A percentile compares a stretch with the other conserved stretches of the same genome.
Conservation (phyloP, 139 green algal genomes). For the Trebouxia sp. region DNA sequence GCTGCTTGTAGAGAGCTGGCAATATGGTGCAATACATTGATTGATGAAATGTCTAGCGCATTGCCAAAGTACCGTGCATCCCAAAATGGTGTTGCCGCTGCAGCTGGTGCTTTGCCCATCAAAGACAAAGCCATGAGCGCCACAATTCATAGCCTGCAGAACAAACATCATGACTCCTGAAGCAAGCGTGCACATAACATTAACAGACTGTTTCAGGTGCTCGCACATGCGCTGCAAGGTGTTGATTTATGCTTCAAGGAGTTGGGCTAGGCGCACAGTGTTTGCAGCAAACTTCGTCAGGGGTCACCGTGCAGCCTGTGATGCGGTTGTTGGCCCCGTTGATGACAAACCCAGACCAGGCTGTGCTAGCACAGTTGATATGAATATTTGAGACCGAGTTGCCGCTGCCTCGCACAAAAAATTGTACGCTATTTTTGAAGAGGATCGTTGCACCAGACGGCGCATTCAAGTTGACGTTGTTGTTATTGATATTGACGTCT, state of each 20-base stretch:
- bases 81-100: neutral
- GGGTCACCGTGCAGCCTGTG: neutral
- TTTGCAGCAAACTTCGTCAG: too few species aligned
- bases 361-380: neutral
- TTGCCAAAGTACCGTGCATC: neutral
- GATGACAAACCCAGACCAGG: neutral
- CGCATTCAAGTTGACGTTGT: too few species aligned
- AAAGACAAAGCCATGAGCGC: neutral
- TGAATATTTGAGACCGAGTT: neutral
- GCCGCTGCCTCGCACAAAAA: too few species aligned
- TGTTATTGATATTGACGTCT: too few species aligned
- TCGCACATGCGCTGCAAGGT: neutral
- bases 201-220: too few species aligned
- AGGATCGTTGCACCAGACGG: too few species aligned
- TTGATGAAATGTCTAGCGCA: too few species aligned
- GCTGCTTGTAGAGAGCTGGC: neutral
- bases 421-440: too few species aligned
- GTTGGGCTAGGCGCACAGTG: too few species aligned
- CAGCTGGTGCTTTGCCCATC: neutral
- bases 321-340: neutral
- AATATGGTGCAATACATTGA: neutral
- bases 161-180: neutral
- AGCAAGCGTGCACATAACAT: neutral
- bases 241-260: too few species aligned
- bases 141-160: neutral